phyloP scores from a whole-genome alignment of 1,284 basidiomycete species.

The Heterobasidion occidentale region DNA sequence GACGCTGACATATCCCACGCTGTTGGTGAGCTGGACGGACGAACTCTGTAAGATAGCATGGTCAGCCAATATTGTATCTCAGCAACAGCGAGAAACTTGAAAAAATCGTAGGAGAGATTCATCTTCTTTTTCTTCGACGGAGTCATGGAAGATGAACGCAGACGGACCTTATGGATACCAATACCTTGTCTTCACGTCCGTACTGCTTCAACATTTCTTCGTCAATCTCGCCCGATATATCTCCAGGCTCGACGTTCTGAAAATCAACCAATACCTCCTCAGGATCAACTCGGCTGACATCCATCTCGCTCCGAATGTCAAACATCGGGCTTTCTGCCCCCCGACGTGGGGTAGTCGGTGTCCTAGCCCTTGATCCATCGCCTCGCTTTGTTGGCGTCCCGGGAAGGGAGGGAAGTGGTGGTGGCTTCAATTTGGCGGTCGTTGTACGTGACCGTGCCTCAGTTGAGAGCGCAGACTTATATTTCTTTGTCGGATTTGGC shows the following conservation, averaged over 20 bases:
- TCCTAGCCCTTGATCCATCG: constrained; percentile 32
- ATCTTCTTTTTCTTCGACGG: neutral
- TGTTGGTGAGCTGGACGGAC: constrained; percentile 47
- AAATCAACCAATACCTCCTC: constrained; percentile 71
- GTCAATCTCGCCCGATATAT: constrained; percentile 60
- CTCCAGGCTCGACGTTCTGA: constrained; percentile 58
- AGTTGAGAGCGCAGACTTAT: constrained; percentile 54
- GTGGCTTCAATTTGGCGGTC: constrained; percentile 24
- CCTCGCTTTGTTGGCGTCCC: constrained; percentile 41
- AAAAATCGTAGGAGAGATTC: too few relatives aligned
- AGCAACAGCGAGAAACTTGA: neutral
- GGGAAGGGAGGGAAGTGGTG: constrained; percentile 37
- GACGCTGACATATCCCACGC: constrained; percentile 46
- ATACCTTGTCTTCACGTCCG: constrained; percentile 75
- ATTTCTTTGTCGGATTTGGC: constrained; percentile 47
- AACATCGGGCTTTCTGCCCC: constrained; percentile 36
- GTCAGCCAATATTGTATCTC: neutral
- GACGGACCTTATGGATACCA: constrained; percentile 76
- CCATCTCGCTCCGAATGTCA: constrained; percentile 54
- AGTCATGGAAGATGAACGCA: neutral
- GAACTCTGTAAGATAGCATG: constrained; percentile 40
- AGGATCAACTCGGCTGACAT: constrained; percentile 67
- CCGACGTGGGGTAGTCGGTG: constrained; percentile 27
- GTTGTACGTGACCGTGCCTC: constrained; percentile 42
- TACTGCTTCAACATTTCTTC: constrained; percentile 43